Conservation (phyloP, 2,329 filamentous ascomycete species). For the Penicillium glabrum region DNA sequence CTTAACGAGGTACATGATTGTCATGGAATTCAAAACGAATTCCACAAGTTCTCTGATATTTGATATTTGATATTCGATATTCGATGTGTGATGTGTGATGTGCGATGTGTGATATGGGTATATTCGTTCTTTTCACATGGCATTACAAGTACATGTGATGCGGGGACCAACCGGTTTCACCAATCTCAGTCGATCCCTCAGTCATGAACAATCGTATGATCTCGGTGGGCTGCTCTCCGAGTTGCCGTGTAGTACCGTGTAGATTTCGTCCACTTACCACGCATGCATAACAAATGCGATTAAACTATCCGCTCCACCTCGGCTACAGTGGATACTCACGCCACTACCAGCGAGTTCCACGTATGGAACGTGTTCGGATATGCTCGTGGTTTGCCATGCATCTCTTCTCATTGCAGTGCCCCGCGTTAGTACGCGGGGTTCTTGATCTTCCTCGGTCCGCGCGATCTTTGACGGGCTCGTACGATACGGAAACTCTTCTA, state of each 20-base stretch:
- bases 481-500: neutral
- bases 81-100: too few species aligned
- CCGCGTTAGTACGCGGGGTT: constrained; percentile 1
- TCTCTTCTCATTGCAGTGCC: neutral
- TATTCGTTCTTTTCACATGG: too few species aligned
- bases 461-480: neutral
- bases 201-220: constrained; percentile 11
- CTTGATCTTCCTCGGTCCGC: constrained; percentile 19
- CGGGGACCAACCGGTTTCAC: neutral
- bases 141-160: neutral
- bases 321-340: constrained; percentile 11
- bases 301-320: constrained; percentile 9
- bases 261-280: neutral
- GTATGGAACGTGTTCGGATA: neutral
- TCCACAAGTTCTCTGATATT: too few species aligned
- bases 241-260: neutral
- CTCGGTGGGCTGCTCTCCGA: neutral
- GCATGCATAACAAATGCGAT: neutral
- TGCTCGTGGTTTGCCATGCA: neutral
- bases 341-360: neutral
- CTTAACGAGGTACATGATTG: neutral
- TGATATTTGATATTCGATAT: too few species aligned
- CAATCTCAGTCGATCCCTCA: constrained; percentile 5
- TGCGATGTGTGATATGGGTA: too few species aligned
- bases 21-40: too few species aligned